phyloP scores from a whole-genome alignment of 148 eudicot species.

The Camellia sinensis region DNA sequence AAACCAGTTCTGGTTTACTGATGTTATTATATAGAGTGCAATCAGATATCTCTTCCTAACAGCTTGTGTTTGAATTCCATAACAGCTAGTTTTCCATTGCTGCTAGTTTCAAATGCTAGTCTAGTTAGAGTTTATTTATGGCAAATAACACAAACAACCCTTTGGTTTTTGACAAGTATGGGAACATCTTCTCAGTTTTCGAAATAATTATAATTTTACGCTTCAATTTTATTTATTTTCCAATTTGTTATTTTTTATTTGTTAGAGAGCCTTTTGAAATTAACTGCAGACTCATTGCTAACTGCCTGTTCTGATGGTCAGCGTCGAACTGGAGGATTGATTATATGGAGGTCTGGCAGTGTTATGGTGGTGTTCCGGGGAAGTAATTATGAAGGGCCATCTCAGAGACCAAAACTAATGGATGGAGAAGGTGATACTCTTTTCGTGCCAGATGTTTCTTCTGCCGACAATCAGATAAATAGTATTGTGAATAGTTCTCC shows the following conservation, averaged over 20 bases:
- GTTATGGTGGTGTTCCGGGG: slow-evolving; percentile 98
- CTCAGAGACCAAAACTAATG: slow-evolving; percentile 33
- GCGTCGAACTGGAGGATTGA: slow-evolving; percentile 93
- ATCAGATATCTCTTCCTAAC: neutral
- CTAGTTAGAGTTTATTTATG: too few species aligned
- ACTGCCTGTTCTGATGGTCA: slow-evolving; percentile 35
- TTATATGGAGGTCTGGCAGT: slow-evolving; percentile 94
- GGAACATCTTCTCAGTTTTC: too few species aligned
- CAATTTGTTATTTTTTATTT: neutral
- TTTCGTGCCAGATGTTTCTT: slow-evolving; percentile 55
- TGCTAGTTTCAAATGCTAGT: too few species aligned
- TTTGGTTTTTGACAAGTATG: too few species aligned
- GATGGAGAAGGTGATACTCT: slow-evolving; percentile 32
- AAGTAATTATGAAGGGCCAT: slow-evolving; percentile 71
- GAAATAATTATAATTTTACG: neutral
- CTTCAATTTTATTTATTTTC: neutral
- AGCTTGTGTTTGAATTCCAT: neutral
- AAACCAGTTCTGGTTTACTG: neutral
- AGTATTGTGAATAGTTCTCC: slow-evolving; percentile 24
- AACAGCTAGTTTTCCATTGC: too few species aligned
- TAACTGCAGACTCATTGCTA: neutral
- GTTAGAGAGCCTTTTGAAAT: neutral
- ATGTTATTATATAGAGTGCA: too few species aligned
- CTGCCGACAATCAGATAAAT: slow-evolving; percentile 25
- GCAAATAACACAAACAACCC: too few species aligned